These are phyloP conservation scores for Echria macrotheca DNA, from an alignment of 495 filamentous ascomycete genomes.

Conservation along the genomic window DNA sequence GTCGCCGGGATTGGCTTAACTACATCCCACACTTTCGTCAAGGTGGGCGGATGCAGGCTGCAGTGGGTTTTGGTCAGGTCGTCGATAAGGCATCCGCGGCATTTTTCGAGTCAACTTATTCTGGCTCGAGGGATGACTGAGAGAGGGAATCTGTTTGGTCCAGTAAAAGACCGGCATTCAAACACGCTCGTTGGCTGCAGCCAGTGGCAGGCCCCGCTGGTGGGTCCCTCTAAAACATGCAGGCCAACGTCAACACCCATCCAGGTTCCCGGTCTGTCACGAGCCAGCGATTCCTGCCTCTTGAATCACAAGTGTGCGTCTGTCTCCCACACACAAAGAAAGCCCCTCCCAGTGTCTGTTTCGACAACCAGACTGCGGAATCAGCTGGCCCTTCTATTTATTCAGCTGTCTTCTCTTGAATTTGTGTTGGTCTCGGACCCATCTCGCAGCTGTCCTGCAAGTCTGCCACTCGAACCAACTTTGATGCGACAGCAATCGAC, in stretches of 20 bases:
- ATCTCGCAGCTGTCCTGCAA: no score
- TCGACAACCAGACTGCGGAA: no score
- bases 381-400: conserved; percentile 5
- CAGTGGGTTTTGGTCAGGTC: no score
- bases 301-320: conserved; percentile 23
- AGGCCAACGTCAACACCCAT: conserved; percentile 10
- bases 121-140: no score
- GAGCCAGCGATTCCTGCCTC: conserved; percentile 5
- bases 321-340: background rate
- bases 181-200: conserved; percentile 12
- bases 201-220: conserved; percentile 3
- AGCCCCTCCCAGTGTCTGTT: background rate
- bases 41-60: no score
- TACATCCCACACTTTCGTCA: no score
- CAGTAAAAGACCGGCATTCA: conserved; percentile 8
- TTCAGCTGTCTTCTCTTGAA: background rate
- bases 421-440: no score
- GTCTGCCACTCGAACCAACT: no score
- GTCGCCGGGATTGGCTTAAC: background rate
- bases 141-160: background rate
- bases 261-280: no score
- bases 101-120: no score
- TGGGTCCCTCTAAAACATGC: conserved; percentile 6
- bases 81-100: no score
- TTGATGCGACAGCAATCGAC: no score